Evolutionary conservation across 805 yeast genomes (phyloP), one percentile per base, ranked within the genome.

Genomic region (Wickerhamiella musiphila): DNA sequence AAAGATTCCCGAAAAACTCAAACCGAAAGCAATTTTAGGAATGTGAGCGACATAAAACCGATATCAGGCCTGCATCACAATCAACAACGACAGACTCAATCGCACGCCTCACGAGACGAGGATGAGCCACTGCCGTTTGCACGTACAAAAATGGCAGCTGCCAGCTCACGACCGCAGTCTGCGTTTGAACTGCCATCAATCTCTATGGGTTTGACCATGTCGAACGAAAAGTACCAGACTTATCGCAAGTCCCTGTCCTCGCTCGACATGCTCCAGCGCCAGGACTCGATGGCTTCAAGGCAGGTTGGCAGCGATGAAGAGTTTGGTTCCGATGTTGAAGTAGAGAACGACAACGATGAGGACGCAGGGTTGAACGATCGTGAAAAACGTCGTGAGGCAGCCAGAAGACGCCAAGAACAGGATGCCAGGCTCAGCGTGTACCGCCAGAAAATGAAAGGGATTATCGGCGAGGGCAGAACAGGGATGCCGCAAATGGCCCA

Each of bases 381-480:
- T 25, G 45, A 42, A 31, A 37, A 26, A 18, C 35, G 37, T 22
- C 39, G 42, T 8, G 26, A 29, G 28, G 21, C 33, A 2, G 50
- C 49, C 3, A 30, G 24, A 13, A 23, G 35, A 15, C 47, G 60
- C 9, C 49, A 49, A 35, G 48, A 48, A 35, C 63, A 58, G 36
- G 57, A 55, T 26, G 61, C 57, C 6, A 54, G 57, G 13, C 41
- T 57, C 36, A 52, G 57, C n/a, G 49, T 54, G 13, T 57, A 57
- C 36, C 48, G 63, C 9, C 63, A 58, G 37, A 51, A 53, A 31
- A 57, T 58, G 61, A 55, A 50, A 35, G 52, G 52, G 32, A 42
- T 53, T 21, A 49, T 57, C 6, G 60, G 61, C 7, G 19, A 15
- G 17, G 37, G 38, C 23, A 17, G 33, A 10, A 30, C 41, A 26